A percentile compares a stretch with the other conserved stretches of the same genome.
phyloP scores from a whole-genome alignment of 768 basidiomycete species.

The Inosperma sp. region DNA sequence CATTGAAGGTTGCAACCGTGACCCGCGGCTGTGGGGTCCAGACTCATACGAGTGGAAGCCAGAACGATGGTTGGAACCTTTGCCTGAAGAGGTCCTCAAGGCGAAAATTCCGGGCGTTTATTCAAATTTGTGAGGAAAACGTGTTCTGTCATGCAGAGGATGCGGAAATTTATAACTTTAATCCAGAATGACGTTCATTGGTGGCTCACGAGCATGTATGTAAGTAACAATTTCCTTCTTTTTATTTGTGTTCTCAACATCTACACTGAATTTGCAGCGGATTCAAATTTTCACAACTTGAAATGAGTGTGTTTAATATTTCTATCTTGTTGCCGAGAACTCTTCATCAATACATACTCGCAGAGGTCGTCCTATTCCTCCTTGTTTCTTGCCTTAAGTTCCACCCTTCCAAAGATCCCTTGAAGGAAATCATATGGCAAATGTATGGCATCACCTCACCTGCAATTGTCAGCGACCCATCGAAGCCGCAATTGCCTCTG shows the following conservation, averaged over 20 bases:
- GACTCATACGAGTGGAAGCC: conserved; percentile 44
- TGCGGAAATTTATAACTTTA: not conserved
- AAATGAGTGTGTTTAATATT: conserved; percentile 44
- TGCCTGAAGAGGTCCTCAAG: conserved; percentile 30
- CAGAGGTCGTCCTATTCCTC: conserved; percentile 23
- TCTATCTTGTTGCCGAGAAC: not conserved
- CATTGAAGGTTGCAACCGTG: conserved; percentile 32
- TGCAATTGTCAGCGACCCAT: conserved; percentile 11
- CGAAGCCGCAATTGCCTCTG: conserved; percentile 23
- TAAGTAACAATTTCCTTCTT: conserved; percentile 19
- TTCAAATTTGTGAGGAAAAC: conserved; percentile 32
- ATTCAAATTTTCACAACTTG: conserved; percentile 52
- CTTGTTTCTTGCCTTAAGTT: conserved; percentile 23
- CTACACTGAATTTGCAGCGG: conserved; percentile 29
- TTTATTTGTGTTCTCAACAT: not conserved
- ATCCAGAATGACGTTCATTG: conserved; percentile 36
- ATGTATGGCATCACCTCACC: conserved; percentile 27
- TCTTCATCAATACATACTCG: not conserved
- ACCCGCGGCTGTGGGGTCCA: conserved; percentile 36
- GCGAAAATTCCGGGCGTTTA: conserved; percentile 41
- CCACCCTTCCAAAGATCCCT: conserved; percentile 17
- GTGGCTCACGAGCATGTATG: conserved; percentile 45
- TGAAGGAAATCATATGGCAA: conserved; percentile 26
- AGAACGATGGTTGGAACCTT: conserved; percentile 40
- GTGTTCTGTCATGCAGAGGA: not conserved